Base-by-base conservation (phyloP, 2,329 filamentous ascomycete genomes). In the Fusarium solani-melongenae region DNA sequence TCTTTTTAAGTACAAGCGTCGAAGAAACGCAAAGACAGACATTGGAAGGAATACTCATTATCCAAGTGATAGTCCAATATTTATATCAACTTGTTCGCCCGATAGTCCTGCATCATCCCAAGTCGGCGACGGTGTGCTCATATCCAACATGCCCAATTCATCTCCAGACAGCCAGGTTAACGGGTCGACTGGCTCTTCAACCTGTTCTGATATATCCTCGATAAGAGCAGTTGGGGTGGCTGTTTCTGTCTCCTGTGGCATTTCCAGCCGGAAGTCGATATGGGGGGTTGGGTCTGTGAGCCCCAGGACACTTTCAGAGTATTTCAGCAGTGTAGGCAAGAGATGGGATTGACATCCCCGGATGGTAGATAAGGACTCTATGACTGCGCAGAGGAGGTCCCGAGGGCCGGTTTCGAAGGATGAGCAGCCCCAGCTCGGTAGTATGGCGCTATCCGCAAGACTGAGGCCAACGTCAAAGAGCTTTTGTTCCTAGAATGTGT, bases 321-420 rank as follows among this genome's bases (percentile, higher is more conserved):
- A 61, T 29, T 71, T 67, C 3, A 79, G 53, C 5, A 78, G 67
- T 27, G 71, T 67, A 67, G 69, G 17, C 64, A 66, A 33, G 4
- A 53, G 49, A 33, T 31, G 49, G 8, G 49, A 53, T 31, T 53
- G 49, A 53, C 49, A 29, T 14, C 76, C 75, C 17, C 76, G 69
- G 6, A 69, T 69, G 34, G 65, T 73, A n/a, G 61, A 61, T 4
- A 78, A 59, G 5, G 76, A 68, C 38, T 68, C 65, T 22, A 77
- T 62, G 4, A 79, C 73, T 14, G 72, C 72, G 39, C 59, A 70
- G 11, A 79, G 66, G 27, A 79, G 62, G 39, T 79, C 76, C 17
- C 68, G 70, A 9, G 77, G 71, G 8, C 76, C 75, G 24, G 74
- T 62, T 44, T 75, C 74, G 38, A 76, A 71, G 6, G 74, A 66